Evolutionary conservation across 2,329 filamentous ascomycete species (phyloP).

Genomic region (Geosmithia putterillii): DNA sequence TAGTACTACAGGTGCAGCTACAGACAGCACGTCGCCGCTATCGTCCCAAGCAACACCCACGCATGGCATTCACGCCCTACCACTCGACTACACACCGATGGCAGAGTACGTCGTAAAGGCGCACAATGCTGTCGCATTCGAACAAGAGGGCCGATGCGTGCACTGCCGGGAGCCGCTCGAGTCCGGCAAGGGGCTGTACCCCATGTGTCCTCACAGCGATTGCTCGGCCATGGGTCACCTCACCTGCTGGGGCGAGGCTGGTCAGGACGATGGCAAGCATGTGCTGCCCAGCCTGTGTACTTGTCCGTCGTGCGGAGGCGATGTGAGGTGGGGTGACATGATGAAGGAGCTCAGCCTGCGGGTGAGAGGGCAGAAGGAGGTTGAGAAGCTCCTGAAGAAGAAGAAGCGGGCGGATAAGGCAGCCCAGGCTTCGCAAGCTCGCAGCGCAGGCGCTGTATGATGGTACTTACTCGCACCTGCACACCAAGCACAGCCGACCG

Average conservation of each 20-base stretch:
- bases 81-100: constrained; percentile 41
- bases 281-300: constrained; percentile 56
- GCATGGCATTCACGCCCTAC: constrained; percentile 37
- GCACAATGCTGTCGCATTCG: constrained; percentile 39
- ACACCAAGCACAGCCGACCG: no score
- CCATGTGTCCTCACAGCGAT: constrained; percentile 37
- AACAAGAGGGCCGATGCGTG: constrained; percentile 41
- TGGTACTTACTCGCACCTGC: no score
- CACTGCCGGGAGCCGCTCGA: constrained; percentile 35
- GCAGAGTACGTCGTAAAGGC: constrained; percentile 43
- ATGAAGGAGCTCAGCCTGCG: constrained; percentile 74
- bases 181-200: constrained; percentile 37
- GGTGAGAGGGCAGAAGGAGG: constrained; percentile 54
- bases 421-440: neutral
- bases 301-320: constrained; percentile 58
- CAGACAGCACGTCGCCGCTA: neutral
- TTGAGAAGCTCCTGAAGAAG: constrained; percentile 55
- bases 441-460: neutral
- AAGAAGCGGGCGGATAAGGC: constrained; percentile 17
- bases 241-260: constrained; percentile 43
- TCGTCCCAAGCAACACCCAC: neutral
- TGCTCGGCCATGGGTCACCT: constrained; percentile 49
- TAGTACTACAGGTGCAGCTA: constrained; percentile 1
- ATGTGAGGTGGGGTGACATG: constrained; percentile 61
- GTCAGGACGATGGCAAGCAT: constrained; percentile 14